These are phyloP conservation scores for Ogataea hybrid DNA, from an alignment of 1,139 yeast species.

Conservation along the genomic window DNA sequence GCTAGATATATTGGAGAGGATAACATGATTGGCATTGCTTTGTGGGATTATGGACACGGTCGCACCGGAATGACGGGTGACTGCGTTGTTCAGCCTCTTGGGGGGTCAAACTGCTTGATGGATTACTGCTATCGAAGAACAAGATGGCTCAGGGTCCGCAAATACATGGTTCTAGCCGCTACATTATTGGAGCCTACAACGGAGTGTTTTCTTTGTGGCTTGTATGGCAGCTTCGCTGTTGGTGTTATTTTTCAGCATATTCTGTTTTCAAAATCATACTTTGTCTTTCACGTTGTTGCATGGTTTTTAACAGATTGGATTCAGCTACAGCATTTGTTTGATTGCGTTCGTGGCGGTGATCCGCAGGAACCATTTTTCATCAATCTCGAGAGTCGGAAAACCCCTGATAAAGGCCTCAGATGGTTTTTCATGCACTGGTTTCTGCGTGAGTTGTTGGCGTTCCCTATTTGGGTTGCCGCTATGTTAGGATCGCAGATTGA, in stretches of 20 bases:
- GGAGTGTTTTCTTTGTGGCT: constrained; percentile 68
- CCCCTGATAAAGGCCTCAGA: constrained; percentile 2
- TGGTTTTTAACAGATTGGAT: constrained; percentile 68
- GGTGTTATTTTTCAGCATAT: constrained; percentile 43
- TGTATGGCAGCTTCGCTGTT: constrained; percentile 62
- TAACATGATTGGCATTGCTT: constrained; percentile 85
- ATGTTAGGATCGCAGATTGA: constrained; percentile 75
- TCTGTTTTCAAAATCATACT: constrained; percentile 38
- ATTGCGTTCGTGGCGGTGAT: constrained; percentile 18
- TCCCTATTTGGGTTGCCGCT: constrained; percentile 83
- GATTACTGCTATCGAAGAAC: constrained; percentile 70
- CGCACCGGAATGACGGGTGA: constrained; percentile 81
- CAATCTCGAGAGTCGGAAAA: constrained; percentile 1
- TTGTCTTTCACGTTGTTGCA: constrained; percentile 50
- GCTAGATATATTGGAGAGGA: constrained; percentile 89
- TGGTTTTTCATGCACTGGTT: constrained; percentile 51
- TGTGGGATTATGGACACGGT: constrained; percentile 69
- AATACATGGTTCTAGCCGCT: constrained; percentile 84
- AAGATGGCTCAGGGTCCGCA: constrained; percentile 87
- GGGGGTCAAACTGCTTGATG: constrained; percentile 43
- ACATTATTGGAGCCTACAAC: constrained; percentile 87
- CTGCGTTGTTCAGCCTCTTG: constrained; percentile 75
- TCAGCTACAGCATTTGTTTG: constrained; percentile 52
- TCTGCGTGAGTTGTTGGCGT: constrained; percentile 67
- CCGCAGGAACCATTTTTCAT: constrained; percentile 17